A percentile compares a stretch with the other conserved stretches of the same genome.
phyloP scores from a whole-genome alignment of 306 rosid genomes.

The Citrullus colocynthis region DNA sequence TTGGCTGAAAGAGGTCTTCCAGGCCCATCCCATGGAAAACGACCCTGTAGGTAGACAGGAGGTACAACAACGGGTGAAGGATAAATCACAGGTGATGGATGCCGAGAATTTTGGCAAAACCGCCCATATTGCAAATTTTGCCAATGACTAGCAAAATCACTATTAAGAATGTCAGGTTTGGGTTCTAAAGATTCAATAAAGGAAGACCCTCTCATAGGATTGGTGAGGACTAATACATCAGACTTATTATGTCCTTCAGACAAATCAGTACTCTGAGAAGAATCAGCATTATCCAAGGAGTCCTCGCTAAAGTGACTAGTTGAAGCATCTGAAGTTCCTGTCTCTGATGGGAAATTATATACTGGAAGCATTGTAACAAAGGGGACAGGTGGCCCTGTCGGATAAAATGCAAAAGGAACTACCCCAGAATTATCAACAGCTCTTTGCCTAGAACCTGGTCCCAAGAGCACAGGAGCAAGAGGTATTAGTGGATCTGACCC shows the following conservation, averaged over 20 bases:
- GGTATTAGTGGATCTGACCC: conserved; percentile 59
- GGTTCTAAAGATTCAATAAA: conserved; percentile 32
- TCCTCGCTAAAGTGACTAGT: conserved; percentile 47
- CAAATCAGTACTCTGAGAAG: conserved; percentile 51
- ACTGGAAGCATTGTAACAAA: conserved; percentile 67
- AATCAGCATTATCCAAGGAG: conserved; percentile 45
- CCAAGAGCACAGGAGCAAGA: conserved; percentile 54
- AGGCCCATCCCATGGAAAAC: conserved; percentile 81
- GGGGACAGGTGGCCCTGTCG: conserved; percentile 98
- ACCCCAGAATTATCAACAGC: conserved; percentile 44
- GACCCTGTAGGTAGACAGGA: conserved; percentile 78
- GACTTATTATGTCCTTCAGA: conserved; percentile 40
- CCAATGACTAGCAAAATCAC: conserved; percentile 79
- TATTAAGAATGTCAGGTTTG: conserved; percentile 68
- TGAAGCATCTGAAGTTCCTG: conserved; percentile 48
- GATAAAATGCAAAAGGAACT: conserved; percentile 60
- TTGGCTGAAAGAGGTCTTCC: conserved; percentile 76
- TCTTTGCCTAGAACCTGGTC: conserved; percentile 65
- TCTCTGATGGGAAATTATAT: conserved; percentile 49
- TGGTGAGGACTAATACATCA: conserved; percentile 38
- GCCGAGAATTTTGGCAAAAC: conserved; percentile 45
- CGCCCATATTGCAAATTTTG: conserved; percentile 75
- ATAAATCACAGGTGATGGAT: conserved; percentile 35
- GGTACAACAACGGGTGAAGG: conserved; percentile 54
- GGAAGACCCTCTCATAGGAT: conserved; percentile 32